Base-by-base conservation (phyloP, 192 early-diverging fungal species). In the Lobosporangium transversale region DNA sequence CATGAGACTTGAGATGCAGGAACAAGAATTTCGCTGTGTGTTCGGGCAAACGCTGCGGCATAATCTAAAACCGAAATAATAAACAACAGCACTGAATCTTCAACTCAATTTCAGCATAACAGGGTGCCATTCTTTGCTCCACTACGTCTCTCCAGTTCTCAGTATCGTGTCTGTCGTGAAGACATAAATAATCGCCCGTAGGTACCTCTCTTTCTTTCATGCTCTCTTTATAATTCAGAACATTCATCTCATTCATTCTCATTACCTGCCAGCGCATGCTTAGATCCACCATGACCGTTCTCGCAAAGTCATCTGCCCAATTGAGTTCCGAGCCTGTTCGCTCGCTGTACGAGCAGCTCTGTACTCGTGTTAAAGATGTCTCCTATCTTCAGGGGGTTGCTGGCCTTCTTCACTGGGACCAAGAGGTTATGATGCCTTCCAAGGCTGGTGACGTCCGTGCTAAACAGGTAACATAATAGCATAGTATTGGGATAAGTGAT, bases 371-470 rank as follows among this genome's bases (percentile, higher is more conserved):
- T 53, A 76, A 76, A 53, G 73, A 76, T 10, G 53, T 67, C 44
- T 30, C 15, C 43, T 36, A 49, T 26, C 73, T 76, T 23, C 53
- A 62, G 18, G 53, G 64, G 31, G 50, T 67, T 59, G 6, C 45
- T 36, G 65, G 59, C 18, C 45, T 79, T 17, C 68, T 79, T 18
- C 27, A 60, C 17, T 79, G 78, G 78, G 80, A 81, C 37, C 80
- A 81, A 43, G 67, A 78, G 36, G 80, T 79, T 58, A 70, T 81
- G 67, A 70, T 81, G 80, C 76, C 80, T n/a, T 30, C 68, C 43
- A 76, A 76, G 40, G 53, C 71, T 53, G 80, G 47, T 40, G 69
- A 27, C 14, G n/a, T 40, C 36, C 62, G 67, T 18, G 58, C 68
- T n/a, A 37, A 66, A n/a, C 79, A 75, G 58, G 61, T 62, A 62